Base-by-base conservation (phyloP, 257 asterid genomes). In the Rauvolfia tetraphylla region DNA sequence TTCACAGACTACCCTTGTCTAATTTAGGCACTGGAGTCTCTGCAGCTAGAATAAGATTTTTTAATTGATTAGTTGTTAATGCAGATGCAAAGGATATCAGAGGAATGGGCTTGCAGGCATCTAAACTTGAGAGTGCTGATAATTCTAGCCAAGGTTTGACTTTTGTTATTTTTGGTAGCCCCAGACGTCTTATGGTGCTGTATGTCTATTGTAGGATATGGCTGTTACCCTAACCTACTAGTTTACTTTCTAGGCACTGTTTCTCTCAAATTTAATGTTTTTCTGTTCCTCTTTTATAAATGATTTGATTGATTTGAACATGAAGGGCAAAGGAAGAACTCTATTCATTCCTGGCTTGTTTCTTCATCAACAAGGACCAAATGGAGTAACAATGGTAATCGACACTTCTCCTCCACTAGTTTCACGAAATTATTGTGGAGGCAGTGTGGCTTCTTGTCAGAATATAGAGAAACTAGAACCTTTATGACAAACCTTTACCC, bases 31-130 rank as follows among this genome's bases (percentile, higher is more conserved):
- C 34, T 14, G 53, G 27, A 48, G 23, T 36, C 22, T 9, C 1
- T 13, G 2, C 53, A 38, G 51, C 51, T 36, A 38, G 46, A 63
- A 71, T 42, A 41, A 33, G 42, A 44, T 23, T 33, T 83, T 79
- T 78, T 72, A 65, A 18, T 38, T 46, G 20, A 53, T 49, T 36
- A 14, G 18, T 59, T 65, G 44, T 73, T 39, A 31, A 42, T 83
- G 73, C 81, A 95, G 99, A 92, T 87, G 96, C 90, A 72, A 83
- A 84, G 81, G 98, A 93, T 81, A 86, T 95, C 79, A 84, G 98
- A 85, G 99, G 99, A 74, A 82, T 92, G 96, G 98, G 98, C 84
- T 85, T 95, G 88, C 98, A 95, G 86, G 98, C 94, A 79, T 91
- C 99, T 10, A 95, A 95, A 85, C 99, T 95, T 75, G 96, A 92